These are phyloP conservation scores for Fusarium secorum DNA, from an alignment of 2,329 filamentous ascomycete genomes.

Conservation along the genomic window DNA sequence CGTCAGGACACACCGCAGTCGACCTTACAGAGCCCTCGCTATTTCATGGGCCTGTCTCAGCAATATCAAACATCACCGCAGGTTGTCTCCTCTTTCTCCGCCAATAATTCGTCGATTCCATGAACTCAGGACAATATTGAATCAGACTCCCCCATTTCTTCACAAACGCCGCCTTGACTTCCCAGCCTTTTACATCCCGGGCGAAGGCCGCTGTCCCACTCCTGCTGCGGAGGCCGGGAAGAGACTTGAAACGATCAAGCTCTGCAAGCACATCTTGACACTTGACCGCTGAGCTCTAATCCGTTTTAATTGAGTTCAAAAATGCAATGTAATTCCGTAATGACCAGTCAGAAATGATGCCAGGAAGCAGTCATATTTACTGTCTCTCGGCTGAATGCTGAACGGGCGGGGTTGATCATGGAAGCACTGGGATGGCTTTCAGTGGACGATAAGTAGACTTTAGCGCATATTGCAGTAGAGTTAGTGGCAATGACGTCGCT, in stretches of 20 bases:
- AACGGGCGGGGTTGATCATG: neutral
- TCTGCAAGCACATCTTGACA: neutral
- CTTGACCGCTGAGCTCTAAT: too few species aligned
- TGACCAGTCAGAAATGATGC: neutral
- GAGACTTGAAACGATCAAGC: neutral
- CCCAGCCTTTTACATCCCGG: neutral
- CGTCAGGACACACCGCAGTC: accelerated
- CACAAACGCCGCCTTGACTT: neutral
- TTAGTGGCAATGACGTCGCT: neutral
- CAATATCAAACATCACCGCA: neutral
- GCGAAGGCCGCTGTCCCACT: neutral
- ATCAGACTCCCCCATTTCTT: neutral
- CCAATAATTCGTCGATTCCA: neutral
- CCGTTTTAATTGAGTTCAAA: too few species aligned
- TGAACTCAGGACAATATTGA: neutral
- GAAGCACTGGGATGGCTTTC: neutral
- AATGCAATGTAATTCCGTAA: too few species aligned
- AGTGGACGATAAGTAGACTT: neutral
- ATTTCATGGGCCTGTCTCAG: neutral
- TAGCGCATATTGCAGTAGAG: neutral
- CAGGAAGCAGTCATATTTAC: too few species aligned
- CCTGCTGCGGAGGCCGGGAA: neutral
- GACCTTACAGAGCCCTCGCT: accelerated
- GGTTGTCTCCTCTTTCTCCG: neutral
- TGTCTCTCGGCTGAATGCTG: neutral